These are phyloP conservation scores for Sungouiozyma ichnusensis DNA, from an alignment of 805 yeast genomes.

Conservation along the genomic window DNA sequence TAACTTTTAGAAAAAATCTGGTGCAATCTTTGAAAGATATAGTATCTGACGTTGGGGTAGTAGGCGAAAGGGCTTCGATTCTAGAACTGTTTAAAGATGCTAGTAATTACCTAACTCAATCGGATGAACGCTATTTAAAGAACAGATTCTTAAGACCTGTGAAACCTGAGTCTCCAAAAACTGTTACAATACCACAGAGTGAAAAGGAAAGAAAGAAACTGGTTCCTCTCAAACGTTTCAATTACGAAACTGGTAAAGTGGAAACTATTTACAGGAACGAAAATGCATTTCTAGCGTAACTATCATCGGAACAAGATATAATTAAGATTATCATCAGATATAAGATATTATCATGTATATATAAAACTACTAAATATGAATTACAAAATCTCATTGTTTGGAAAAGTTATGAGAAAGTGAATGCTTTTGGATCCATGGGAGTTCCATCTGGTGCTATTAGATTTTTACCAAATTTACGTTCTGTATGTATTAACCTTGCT, in stretches of 20 bases:
- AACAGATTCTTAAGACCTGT: constrained; percentile 45
- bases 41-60: constrained; percentile 5
- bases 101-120: constrained; percentile 19
- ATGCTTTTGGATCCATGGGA: constrained; percentile 57
- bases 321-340: too few relatives aligned
- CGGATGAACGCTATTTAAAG: constrained; percentile 33
- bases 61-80: constrained; percentile 32
- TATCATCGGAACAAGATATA: neutral
- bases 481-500: constrained; percentile 50
- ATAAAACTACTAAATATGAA: neutral
- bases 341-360: neutral
- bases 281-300: neutral
- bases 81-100: constrained; percentile 33
- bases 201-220: constrained; percentile 38
- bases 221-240: constrained; percentile 47
- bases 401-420: constrained; percentile 30
- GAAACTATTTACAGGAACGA: constrained; percentile 33
- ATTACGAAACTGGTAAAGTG: constrained; percentile 42
- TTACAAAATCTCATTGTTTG: too few relatives aligned
- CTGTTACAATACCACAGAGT: constrained; percentile 31
- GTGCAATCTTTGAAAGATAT: constrained; percentile 14
- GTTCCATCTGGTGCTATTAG: constrained; percentile 55
- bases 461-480: constrained; percentile 36
- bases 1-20: constrained; percentile 18
- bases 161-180: constrained; percentile 38